Percentiles rank a stretch among this genome's conserved stretches.
phyloP scores from a whole-genome alignment of 2,329 filamentous ascomycete species.

The Trichoderma atroviride region DNA sequence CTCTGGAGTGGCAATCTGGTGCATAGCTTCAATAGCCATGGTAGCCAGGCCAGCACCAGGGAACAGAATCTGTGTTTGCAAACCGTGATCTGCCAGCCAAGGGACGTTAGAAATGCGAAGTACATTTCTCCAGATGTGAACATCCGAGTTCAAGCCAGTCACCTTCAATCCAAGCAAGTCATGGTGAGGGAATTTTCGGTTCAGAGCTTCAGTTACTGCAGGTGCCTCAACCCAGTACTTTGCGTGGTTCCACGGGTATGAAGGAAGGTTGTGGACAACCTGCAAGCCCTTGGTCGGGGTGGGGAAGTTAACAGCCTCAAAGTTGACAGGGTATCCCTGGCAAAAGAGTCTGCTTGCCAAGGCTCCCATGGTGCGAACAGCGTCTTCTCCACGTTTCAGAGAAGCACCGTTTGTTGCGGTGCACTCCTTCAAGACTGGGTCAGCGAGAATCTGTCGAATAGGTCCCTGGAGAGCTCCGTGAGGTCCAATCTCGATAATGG shows the following conservation, averaged over 20 bases:
- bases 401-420: slow-evolving; percentile 20
- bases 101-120: not conserved
- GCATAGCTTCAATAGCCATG: slow-evolving; percentile 12
- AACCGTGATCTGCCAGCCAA: not conserved
- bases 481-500: slow-evolving; percentile 47
- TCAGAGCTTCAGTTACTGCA: slow-evolving; percentile 32
- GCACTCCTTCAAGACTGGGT: not conserved
- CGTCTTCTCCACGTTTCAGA: slow-evolving; percentile 26
- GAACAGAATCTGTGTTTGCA: not conserved
- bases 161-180: slow-evolving; percentile 1
- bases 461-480: slow-evolving; percentile 52
- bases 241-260: slow-evolving; percentile 45
- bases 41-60: slow-evolving; percentile 2
- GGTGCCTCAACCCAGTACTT: slow-evolving; percentile 41
- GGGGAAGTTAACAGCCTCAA: not conserved
- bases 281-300: not conserved
- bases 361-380: slow-evolving; percentile 29
- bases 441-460: slow-evolving; percentile 44
- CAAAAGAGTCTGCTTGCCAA: slow-evolving; percentile 6
- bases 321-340: slow-evolving; percentile 17
- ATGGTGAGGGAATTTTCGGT: slow-evolving; percentile 27
- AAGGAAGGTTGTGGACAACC: slow-evolving; percentile 31
- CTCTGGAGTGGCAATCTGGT: not conserved
- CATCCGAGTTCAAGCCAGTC: not conserved
- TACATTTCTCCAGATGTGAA: not conserved